Base-by-base conservation (phyloP, 371 early-diverging fungal genomes). In the Rhizomucor miehei region DNA sequence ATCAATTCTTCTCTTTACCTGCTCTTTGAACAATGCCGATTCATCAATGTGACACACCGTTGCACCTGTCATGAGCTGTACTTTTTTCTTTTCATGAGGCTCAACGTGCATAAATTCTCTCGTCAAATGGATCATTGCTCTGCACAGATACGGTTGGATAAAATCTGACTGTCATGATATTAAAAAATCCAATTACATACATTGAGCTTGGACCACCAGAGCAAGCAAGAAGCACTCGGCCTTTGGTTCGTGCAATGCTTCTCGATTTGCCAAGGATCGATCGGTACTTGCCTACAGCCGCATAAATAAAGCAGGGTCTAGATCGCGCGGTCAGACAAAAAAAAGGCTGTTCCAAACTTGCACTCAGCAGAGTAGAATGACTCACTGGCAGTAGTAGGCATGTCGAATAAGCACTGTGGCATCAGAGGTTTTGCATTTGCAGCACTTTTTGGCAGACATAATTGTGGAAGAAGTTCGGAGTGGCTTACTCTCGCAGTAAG, bases 121-220 rank as follows among this genome's bases (percentile, higher is more conserved):
- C 10, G 81, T 69, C 52, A 88, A 63, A 49, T 82, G 56, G 16
- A 87, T 63, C 79, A 88, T 69, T 6, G 87, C 77, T 25, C 82
- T 80, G 54, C 6, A 19, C 41, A 44, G 17, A 54, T n/a, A 44
- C 1, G 6, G 38, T 36, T 14, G 56, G 36, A n/a, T 59, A 17
- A 36, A 49, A 2, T 17, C 11, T 3, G 0, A 6, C 23, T 0
- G 39, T 10, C 49, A 46, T 46, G 6, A 43, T 35, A 20, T 1
- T 35, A 24, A 6, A 44, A 40, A 9, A 38, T n/a, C n/a, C n/a
- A n/a, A n/a, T n/a, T 16, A 19, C 25, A 63, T 75, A 88, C 89
- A 86, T 81, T 13, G 94, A 93, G 2, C 89, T 80, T 1, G 85
- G 73, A 0, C 95, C 95, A 44, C 94, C 95, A 1, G 95, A 93